Evolutionary conservation across 805 yeast species (phyloP), one percentile per base, ranked within the genome.

Genomic region (Kockiozyma suomiensis): DNA sequence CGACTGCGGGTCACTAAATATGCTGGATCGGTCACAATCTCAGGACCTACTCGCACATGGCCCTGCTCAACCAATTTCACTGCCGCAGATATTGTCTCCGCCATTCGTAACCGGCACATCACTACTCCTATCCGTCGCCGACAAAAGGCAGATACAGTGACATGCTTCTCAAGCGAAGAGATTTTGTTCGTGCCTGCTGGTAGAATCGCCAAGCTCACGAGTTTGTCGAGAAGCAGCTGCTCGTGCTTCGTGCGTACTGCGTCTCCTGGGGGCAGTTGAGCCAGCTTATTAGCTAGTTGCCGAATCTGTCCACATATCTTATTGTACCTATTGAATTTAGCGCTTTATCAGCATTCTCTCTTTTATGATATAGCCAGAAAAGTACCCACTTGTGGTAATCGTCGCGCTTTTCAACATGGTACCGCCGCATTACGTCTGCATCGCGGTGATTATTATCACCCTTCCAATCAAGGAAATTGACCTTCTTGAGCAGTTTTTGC

Each of bases 381-480:
- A 55, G 7, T n/a, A 32, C 68, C 15, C 49, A 66, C 66, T 90
- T 90, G 73, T 88, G 96, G 73, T 94, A 94, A 73, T 94, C 99
- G 73, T 91, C 97, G 73, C 99, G 83, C 73, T 92, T 88, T 72
- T 91, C 97, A 48, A 94, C 82, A 73, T 93, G 97, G 74, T 92
- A 94, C 55, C 89, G 87, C 68, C 96, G 82, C 96, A 94, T 94
- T 35, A 94, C 96, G 74, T 89, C 93, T n/a, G 96, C 86, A 69
- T 93, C 99, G 68, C 99, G 80, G 74, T 94, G 99, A 32, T 93
- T 90, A 57, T 87, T 86, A 73, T 94, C 99, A 70, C 90, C 96
- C 74, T 94, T 94, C 97, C 98, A 94, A 66, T 94, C 96, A 53
- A 90, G 88, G 77, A 94, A 90, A 72, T 94, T 97, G 54, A 94